Percentiles rank a stretch among this genome's conserved stretches.
Evolutionary conservation across 257 asterid species (phyloP).

Genomic region (Solanum megistacrolobum): DNA sequence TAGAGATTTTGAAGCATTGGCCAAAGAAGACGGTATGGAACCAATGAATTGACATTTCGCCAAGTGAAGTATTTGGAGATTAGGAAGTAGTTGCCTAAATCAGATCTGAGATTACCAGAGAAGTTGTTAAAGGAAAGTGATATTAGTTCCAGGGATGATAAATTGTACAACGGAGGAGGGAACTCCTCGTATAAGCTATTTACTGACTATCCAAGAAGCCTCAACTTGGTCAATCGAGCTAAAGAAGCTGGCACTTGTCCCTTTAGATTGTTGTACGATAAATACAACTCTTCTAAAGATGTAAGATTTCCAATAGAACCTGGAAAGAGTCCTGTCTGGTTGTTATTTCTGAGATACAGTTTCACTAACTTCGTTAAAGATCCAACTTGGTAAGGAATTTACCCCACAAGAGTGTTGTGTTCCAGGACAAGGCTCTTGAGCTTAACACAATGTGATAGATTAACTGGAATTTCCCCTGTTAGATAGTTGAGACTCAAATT

Average conservation of each 20-base stretch:
- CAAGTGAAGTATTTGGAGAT: constrained; percentile 16
- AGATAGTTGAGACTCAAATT: constrained; percentile 27
- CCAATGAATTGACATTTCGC: constrained; percentile 26
- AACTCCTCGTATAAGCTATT: too few relatives aligned
- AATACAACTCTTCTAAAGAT: constrained; percentile 20
- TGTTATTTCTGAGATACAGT: constrained; percentile 30
- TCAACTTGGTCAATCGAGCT: constrained; percentile 9
- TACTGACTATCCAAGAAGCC: constrained; percentile 1
- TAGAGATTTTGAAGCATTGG: constrained; percentile 27
- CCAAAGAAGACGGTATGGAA: constrained; percentile 22
- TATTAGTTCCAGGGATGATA: constrained; percentile 17
- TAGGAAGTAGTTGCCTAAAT: constrained; percentile 23
- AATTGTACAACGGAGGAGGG: constrained; percentile 13
- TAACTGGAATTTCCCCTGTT: constrained; percentile 20
- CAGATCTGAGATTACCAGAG: constrained; percentile 6
- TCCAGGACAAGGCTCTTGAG: constrained; percentile 17
- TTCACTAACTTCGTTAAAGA: constrained; percentile 1
- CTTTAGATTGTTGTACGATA: constrained; percentile 25
- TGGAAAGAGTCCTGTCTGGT: constrained; percentile 30
- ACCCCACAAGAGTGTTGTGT: constrained; percentile 19
- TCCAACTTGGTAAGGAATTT: constrained; percentile 8
- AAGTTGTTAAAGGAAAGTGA: too few relatives aligned
- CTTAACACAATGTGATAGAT: constrained; percentile 17
- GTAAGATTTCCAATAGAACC: constrained; percentile 42
- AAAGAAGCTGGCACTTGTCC: constrained; percentile 27